Percentiles rank a stretch among this genome's conserved stretches.
phyloP scores from a whole-genome alignment of 805 yeast genomes.

The Yarrowia keelungensis region DNA sequence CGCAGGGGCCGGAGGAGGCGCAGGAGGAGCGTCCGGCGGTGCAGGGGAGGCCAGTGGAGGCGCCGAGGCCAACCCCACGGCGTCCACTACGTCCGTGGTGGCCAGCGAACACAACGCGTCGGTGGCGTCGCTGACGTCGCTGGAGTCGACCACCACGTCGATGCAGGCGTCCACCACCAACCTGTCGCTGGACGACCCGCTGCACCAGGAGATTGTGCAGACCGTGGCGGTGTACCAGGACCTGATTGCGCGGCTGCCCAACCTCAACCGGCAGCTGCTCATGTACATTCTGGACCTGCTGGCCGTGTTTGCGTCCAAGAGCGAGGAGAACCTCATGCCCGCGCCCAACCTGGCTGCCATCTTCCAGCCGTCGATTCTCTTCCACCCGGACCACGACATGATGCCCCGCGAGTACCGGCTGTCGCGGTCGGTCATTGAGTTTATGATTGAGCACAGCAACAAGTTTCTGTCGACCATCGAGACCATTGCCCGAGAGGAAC shows the following conservation, averaged over 20 bases:
- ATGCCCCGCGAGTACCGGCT: slow-evolving; percentile 89
- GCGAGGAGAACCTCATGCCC: slow-evolving; percentile 85
- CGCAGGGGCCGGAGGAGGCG: slow-evolving; percentile 1
- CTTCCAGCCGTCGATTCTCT: slow-evolving; percentile 93
- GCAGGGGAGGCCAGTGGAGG: not conserved
- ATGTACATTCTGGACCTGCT: slow-evolving; percentile 86
- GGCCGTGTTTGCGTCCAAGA: slow-evolving; percentile 80
- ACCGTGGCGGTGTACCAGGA: slow-evolving; percentile 75
- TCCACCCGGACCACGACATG: slow-evolving; percentile 93
- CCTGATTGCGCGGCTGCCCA: slow-evolving; percentile 73
- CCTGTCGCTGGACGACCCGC: slow-evolving; percentile 38
- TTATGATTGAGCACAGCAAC: slow-evolving; percentile 84
- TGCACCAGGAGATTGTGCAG: slow-evolving; percentile 45
- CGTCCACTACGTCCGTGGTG: slow-evolving; percentile 19
- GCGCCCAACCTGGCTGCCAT: slow-evolving; percentile 93
- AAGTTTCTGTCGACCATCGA: slow-evolving; percentile 65
- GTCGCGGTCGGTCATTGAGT: slow-evolving; percentile 85
- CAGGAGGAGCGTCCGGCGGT: not conserved
- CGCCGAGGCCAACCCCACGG: slow-evolving; percentile 15
- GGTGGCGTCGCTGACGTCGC: slow-evolving; percentile 30
- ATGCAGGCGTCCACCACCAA: slow-evolving; percentile 31
- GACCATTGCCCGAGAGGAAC: slow-evolving; percentile 48
- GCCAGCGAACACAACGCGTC: slow-evolving; percentile 25
- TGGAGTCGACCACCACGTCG: slow-evolving; percentile 26
- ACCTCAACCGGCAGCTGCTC: slow-evolving; percentile 78